phyloP scores from a whole-genome alignment of 2,329 filamentous ascomycete species.

The Diaporthe sp. region DNA sequence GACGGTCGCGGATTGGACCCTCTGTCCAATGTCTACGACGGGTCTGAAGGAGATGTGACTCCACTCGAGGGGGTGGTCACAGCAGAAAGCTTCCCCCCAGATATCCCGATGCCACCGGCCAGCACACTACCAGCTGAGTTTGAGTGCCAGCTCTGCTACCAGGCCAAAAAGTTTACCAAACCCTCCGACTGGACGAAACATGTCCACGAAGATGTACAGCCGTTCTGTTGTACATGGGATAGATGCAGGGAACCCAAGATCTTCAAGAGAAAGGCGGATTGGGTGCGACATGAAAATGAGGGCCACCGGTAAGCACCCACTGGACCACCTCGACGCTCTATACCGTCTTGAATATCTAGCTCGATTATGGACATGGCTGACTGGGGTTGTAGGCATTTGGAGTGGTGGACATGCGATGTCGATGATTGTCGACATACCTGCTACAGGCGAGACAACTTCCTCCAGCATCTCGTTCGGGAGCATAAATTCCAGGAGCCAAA shows the following conservation, averaged over 20 bases:
- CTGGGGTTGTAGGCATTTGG: constrained; percentile 69
- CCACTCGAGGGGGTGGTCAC: constrained; percentile 78
- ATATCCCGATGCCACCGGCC: constrained; percentile 87
- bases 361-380: not conserved
- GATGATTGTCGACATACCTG: constrained; percentile 86
- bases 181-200: constrained; percentile 98
- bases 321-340: not conserved
- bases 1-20: constrained; percentile 72
- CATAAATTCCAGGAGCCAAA: constrained; percentile 90
- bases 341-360: not conserved
- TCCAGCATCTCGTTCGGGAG: constrained; percentile 92
- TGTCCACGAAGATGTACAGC: constrained; percentile 92
- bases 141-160: constrained; percentile 90
- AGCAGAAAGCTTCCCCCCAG: constrained; percentile 81
- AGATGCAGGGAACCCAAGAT: constrained; percentile 87
- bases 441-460: constrained; percentile 91
- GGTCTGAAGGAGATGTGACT: constrained; percentile 77
- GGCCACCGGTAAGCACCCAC: constrained; percentile 71
- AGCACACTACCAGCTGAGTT: constrained; percentile 85
- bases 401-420: constrained; percentile 91
- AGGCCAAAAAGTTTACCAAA: constrained; percentile 87
- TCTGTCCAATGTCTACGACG: constrained; percentile 65
- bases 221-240: constrained; percentile 92
- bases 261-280: constrained; percentile 96
- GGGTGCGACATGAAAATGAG: constrained; percentile 95